Conservation (phyloP, 2,329 filamentous ascomycete genomes). For the Phoma herbarum region DNA sequence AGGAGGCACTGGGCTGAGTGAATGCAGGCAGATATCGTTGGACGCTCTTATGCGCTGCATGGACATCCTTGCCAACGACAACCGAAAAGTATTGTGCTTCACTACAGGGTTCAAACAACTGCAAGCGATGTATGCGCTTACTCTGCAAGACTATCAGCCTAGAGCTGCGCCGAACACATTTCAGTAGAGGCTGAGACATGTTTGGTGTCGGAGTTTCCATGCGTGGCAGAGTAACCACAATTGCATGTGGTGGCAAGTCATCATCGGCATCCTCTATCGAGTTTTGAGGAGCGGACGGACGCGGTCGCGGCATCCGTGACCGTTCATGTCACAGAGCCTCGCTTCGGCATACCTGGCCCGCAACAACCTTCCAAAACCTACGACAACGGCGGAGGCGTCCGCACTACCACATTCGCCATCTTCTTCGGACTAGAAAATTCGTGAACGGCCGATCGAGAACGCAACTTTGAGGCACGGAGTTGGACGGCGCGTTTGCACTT, state of each 20-base stretch:
- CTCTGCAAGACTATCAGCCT: slow-evolving; percentile 4
- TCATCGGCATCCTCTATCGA: not conserved
- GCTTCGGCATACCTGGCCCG: slow-evolving; percentile 8
- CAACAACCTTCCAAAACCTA: slow-evolving; percentile 5
- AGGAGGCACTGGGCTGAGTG: slow-evolving; percentile 13
- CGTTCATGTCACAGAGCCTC: slow-evolving; percentile 7
- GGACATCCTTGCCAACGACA: slow-evolving; percentile 27
- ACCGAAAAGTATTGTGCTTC: slow-evolving; percentile 27
- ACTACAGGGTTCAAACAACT: slow-evolving; percentile 26
- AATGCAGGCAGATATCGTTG: slow-evolving; percentile 27
- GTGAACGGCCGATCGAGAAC: not conserved
- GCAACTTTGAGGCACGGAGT: slow-evolving; percentile 12
- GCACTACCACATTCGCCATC: not conserved
- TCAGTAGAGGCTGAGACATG: not conserved
- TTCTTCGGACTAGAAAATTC: not conserved
- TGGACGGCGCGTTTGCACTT: slow-evolving; percentile 12
- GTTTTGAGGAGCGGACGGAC: not conserved
- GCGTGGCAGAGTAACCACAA: not conserved
- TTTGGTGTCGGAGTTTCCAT: not conserved
- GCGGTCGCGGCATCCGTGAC: slow-evolving; percentile 16
- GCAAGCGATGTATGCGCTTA: slow-evolving; percentile 17
- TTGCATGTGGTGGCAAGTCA: not conserved
- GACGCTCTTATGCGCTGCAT: slow-evolving; percentile 26
- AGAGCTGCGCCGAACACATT: not conserved
- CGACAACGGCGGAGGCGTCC: not conserved